These are phyloP conservation scores for Kuraishia capsulata DNA, from an alignment of 805 yeast species.

Conservation along the genomic window DNA sequence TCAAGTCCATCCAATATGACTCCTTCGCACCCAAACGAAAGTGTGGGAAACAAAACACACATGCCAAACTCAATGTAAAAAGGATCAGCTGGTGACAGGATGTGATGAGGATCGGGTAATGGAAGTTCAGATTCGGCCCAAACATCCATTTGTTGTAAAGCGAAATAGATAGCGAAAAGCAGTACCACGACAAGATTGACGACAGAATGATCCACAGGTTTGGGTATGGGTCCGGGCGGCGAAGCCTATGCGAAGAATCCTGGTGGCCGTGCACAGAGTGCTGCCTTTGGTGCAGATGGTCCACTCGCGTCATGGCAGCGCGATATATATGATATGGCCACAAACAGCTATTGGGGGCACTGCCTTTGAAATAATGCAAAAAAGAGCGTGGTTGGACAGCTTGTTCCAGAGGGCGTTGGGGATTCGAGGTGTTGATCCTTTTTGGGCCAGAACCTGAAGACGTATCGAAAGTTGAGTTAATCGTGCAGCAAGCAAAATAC, in stretches of 20 bases:
- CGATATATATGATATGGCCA: too few species aligned
- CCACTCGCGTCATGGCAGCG: background rate
- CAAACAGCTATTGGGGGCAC: too few species aligned
- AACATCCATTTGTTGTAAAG: slow-evolving; percentile 97
- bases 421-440: too few species aligned
- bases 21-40: slow-evolving; percentile 14
- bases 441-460: too few species aligned
- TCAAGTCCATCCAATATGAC: slow-evolving; percentile 19
- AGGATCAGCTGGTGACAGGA: slow-evolving; percentile 75
- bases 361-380: too few species aligned
- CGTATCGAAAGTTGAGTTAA: too few species aligned
- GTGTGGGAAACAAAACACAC: slow-evolving; percentile 35
- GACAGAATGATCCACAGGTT: slow-evolving; percentile 14
- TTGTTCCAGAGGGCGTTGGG: too few species aligned
- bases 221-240: slow-evolving; percentile 8
- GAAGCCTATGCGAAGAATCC: background rate
- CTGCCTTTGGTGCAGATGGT: too few species aligned
- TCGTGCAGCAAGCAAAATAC: too few species aligned
- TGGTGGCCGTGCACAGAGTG: too few species aligned
- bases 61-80: slow-evolving; percentile 38
- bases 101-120: slow-evolving; percentile 80
- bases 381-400: too few species aligned
- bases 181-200: slow-evolving; percentile 45
- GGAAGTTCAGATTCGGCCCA: slow-evolving; percentile 67
- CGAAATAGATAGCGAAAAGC: slow-evolving; percentile 60